Percentiles rank a stretch among this genome's conserved stretches.
Evolutionary conservation across 2,329 filamentous ascomycete species (phyloP).

Genomic region (Penicillium sp.): DNA sequence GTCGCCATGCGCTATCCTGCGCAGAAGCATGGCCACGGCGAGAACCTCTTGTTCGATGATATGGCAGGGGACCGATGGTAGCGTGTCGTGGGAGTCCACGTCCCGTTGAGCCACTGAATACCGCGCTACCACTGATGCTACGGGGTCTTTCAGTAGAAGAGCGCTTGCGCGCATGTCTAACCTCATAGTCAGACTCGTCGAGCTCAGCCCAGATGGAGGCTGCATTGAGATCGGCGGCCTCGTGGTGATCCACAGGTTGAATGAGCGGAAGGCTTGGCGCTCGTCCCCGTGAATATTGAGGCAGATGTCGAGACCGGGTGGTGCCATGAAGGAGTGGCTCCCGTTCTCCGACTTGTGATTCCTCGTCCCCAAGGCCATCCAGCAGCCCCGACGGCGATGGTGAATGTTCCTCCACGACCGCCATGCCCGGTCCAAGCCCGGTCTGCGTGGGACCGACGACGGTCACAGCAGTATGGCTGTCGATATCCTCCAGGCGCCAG

Average conservation of each 20-base stretch:
- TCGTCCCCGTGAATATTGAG: conserved; percentile 31
- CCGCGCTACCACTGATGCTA: conserved; percentile 20
- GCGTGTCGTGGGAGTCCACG: conserved; percentile 22
- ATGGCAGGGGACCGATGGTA: conserved; percentile 16
- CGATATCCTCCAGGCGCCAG: conserved; percentile 76
- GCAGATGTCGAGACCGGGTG: conserved; percentile 21
- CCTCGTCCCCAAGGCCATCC: conserved; percentile 33
- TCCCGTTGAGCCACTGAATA: conserved; percentile 11
- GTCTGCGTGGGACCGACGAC: conserved; percentile 54
- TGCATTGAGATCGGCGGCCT: conserved; percentile 56
- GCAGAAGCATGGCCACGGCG: conserved; percentile 16
- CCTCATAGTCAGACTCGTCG: conserved; percentile 59
- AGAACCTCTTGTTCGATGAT: conserved; percentile 19
- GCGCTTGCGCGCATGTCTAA: conserved; percentile 9
- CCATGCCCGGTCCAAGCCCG: conserved; percentile 73
- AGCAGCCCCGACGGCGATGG: conserved; percentile 22
- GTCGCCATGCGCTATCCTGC: conserved; percentile 16
- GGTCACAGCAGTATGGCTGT: conserved; percentile 32
- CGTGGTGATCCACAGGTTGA: conserved; percentile 38
- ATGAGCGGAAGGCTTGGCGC: conserved; percentile 32
- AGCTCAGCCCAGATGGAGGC: conserved; percentile 85
- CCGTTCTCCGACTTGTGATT: conserved; percentile 37
- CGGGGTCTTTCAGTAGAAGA: conserved; percentile 18
- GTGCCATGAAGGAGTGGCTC: conserved; percentile 34
- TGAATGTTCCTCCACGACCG: conserved; percentile 59